Evolutionary conservation across 1,284 basidiomycete genomes (phyloP).

Genomic region (Trichosporon sp.): DNA sequence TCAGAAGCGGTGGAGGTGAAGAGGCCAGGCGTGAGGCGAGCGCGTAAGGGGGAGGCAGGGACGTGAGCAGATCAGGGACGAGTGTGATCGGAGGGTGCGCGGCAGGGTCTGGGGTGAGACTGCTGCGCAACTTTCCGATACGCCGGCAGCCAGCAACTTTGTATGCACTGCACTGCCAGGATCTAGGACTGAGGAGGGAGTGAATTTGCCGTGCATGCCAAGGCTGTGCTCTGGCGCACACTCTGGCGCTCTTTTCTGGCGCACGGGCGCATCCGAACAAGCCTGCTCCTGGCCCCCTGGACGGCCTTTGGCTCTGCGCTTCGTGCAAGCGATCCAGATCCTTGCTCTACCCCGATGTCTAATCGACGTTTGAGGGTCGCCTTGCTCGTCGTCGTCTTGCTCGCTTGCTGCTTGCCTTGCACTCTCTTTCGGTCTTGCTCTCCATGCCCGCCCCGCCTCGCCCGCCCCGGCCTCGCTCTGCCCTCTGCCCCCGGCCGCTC

Average conservation of each 20-base stretch:
- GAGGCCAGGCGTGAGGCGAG: no score
- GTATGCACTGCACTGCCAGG: no score
- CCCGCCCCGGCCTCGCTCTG: no score
- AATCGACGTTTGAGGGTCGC: background rate
- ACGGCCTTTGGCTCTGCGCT: background rate
- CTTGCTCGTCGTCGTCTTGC: background rate
- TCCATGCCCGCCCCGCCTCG: no score
- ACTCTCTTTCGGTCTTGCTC: no score
- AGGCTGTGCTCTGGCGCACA: background rate
- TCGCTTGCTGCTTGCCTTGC: no score
- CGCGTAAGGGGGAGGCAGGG: background rate
- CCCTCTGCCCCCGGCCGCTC: background rate
- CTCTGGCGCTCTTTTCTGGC: background rate
- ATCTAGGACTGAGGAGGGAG: no score
- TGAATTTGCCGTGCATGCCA: no score
- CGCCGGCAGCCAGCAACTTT: background rate
- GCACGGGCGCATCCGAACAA: background rate
- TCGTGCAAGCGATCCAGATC: background rate
- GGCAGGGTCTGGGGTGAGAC: background rate
- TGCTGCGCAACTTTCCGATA: background rate
- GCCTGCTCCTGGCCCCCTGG: background rate
- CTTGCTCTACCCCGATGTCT: no score
- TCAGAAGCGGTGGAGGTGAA: no score
- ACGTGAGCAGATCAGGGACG: background rate
- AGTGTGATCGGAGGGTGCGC: background rate